These are phyloP conservation scores for Kalanchoe fedtschenkoi DNA, from an alignment of 164 flowering plant genomes.

Conservation along the genomic window DNA sequence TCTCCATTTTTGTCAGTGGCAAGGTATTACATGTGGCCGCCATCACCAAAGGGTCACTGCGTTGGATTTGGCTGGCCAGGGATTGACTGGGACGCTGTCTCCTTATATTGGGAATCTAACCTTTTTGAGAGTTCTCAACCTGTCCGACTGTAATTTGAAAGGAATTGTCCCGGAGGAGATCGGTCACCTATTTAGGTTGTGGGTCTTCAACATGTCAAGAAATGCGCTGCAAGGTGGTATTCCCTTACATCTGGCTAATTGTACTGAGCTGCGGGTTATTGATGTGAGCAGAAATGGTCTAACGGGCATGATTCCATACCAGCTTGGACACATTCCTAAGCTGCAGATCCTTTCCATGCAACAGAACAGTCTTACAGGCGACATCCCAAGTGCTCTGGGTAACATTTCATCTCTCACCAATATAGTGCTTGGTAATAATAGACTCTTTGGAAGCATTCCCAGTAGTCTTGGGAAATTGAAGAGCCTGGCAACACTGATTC, in stretches of 20 bases:
- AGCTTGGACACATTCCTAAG: not conserved
- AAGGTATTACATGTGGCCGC: constrained; percentile 10
- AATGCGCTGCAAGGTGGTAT: constrained; percentile 9
- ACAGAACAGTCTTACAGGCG: not conserved
- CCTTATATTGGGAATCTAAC: constrained; percentile 28
- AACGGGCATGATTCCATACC: constrained; percentile 18
- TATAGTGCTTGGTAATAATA: not conserved
- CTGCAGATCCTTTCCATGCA: not conserved
- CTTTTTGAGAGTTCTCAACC: constrained; percentile 14
- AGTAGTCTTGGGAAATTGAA: not conserved
- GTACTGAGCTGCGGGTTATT: constrained; percentile 13
- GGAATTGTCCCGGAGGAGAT: constrained; percentile 15
- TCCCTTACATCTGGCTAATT: constrained; percentile 17
- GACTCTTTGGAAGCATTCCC: not conserved
- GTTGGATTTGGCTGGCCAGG: constrained; percentile 7
- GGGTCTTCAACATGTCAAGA: not conserved
- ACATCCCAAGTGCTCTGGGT: not conserved
- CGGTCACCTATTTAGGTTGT: constrained; percentile 8
- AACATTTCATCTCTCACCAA: not conserved
- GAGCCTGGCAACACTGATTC: not conserved
- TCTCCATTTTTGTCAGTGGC: constrained; percentile 18
- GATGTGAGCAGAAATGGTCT: constrained; percentile 13
- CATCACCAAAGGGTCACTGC: constrained; percentile 7
- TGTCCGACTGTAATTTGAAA: constrained; percentile 14
- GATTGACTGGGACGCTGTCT: constrained; percentile 17